Base-by-base conservation (phyloP, 495 filamentous ascomycete species). In the Aspergillus cavernicola region DNA sequence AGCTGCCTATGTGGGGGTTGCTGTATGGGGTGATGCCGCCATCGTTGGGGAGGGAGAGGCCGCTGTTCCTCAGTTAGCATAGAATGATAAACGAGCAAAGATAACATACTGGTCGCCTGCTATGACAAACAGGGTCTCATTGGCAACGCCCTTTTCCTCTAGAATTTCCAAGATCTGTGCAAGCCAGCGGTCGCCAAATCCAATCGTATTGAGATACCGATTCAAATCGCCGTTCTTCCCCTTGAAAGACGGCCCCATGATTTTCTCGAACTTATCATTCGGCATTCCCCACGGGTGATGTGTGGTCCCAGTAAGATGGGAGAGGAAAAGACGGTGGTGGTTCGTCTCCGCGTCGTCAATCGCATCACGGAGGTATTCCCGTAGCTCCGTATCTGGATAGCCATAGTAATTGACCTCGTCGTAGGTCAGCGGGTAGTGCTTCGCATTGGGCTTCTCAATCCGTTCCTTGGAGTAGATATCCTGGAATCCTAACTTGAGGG, bases 331-430 rank as follows among this genome's bases (percentile, higher is more conserved):
- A 33, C 76, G 72, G 31, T 66, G 59, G 40, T 75, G 65, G 36
- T 70, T 66, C 20, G 52, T 44, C 49, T 77, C 71, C 0, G 76
- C 75, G 3, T 68, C 61, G 22, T 71, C 67, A 39, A 80, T 74
- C 5, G 74, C 63, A 53, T 80, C 75, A 6, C 70, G 63, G 29
- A 80, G 65, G 47, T 80, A 78, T 5, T 73, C 72, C 11, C 66
- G 58, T 0, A 80, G 61, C 37, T 71, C 69, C 0, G 63, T 68
- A 53, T 80, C 76, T 4, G 71, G 61, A 28, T 76, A 78, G 7
- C 74, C 76, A 50, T 78, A 80, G 60, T 78, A 80, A 43, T 80
- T 80, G 15, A 73, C 51, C 50, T 77, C 72, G 24, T 64, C 52
- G 18, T 63, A 58, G n/a, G 64, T 67, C 0, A 69, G 58, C 0